Conservation (phyloP, 805 yeast species). For the Vanderwaltozyma polyspora region DNA sequence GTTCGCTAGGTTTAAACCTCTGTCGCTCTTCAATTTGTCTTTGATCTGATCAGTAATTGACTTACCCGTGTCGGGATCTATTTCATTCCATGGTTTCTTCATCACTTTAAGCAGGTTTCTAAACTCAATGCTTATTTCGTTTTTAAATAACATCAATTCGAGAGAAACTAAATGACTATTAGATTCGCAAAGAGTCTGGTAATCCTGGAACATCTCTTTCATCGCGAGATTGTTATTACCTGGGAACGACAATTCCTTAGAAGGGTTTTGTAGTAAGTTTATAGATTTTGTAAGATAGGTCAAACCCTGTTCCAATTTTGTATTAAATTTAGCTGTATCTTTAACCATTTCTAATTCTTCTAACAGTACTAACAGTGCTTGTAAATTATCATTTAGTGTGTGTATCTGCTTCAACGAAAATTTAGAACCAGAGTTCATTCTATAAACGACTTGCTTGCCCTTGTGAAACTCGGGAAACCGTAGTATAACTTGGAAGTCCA, state of each 20-base stretch:
- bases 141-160: constrained; percentile 49
- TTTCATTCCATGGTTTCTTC: constrained; percentile 52
- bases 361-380: constrained; percentile 8
- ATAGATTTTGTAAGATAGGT: constrained; percentile 15
- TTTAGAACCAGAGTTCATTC: constrained; percentile 29
- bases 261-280: constrained; percentile 36
- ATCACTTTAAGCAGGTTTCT: constrained; percentile 39
- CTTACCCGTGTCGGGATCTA: constrained; percentile 34
- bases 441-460: constrained; percentile 30
- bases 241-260: constrained; percentile 49
- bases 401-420: constrained; percentile 33
- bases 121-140: constrained; percentile 52
- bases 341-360: constrained; percentile 33
- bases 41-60: constrained; percentile 50
- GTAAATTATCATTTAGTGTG: constrained; percentile 22
- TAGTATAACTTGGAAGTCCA: constrained; percentile 35
- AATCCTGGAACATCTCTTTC: constrained; percentile 36
- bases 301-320: constrained; percentile 12
- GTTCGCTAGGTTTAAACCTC: constrained; percentile 29
- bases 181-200: constrained; percentile 18
- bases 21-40: constrained; percentile 40
- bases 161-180: constrained; percentile 33
- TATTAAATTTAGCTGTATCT: constrained; percentile 23
- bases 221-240: constrained; percentile 34
- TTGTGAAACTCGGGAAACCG: constrained; percentile 31